These are phyloP conservation scores for Trichoderma hamatum DNA, from an alignment of 2,329 filamentous ascomycete species.

Conservation along the genomic window DNA sequence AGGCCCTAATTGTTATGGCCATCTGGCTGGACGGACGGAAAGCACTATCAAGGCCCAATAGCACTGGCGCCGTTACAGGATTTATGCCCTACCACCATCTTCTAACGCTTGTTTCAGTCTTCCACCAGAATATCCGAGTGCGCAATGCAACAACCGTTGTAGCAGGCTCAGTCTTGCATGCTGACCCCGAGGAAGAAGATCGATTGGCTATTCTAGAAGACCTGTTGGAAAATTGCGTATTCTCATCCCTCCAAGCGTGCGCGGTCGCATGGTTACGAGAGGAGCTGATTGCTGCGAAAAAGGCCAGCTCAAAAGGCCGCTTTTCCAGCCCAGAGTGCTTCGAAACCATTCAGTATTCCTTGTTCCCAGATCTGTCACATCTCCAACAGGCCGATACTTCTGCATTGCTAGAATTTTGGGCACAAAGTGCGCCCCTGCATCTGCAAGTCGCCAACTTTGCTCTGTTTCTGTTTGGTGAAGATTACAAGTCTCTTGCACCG, in stretches of 20 bases:
- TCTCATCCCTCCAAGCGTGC: conserved; percentile 63
- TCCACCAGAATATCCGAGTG: conserved; percentile 57
- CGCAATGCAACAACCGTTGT: conserved; percentile 59
- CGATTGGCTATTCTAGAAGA: conserved; percentile 66
- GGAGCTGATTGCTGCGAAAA: conserved; percentile 56
- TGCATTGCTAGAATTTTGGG: conserved; percentile 56
- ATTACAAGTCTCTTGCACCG: conserved; percentile 54
- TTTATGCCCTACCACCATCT: conserved; percentile 66
- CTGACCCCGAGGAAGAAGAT: conserved; percentile 61
- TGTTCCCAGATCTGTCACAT: conserved; percentile 61
- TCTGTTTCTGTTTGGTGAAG: conserved; percentile 56
- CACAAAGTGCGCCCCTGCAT: conserved; percentile 56
- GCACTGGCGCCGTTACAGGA: conserved; percentile 43
- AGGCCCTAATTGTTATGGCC: conserved; percentile 62
- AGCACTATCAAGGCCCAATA: conserved; percentile 41
- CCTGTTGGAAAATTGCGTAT: conserved; percentile 67
- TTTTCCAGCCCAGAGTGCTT: conserved; percentile 60
- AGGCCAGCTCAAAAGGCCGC: conserved; percentile 37
- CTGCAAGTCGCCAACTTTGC: conserved; percentile 65
- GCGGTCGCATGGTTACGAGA: conserved; percentile 67
- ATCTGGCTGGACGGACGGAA: conserved; percentile 60
- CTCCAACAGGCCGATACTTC: conserved; percentile 48
- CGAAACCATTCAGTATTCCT: conserved; percentile 61
- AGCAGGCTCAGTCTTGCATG: conserved; percentile 58
- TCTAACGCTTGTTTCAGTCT: conserved; percentile 59